Evolutionary conservation across 139 green algal species (phyloP), one percentile per base, ranked within the genome.

Genomic region (Coelastrella sp.): DNA sequence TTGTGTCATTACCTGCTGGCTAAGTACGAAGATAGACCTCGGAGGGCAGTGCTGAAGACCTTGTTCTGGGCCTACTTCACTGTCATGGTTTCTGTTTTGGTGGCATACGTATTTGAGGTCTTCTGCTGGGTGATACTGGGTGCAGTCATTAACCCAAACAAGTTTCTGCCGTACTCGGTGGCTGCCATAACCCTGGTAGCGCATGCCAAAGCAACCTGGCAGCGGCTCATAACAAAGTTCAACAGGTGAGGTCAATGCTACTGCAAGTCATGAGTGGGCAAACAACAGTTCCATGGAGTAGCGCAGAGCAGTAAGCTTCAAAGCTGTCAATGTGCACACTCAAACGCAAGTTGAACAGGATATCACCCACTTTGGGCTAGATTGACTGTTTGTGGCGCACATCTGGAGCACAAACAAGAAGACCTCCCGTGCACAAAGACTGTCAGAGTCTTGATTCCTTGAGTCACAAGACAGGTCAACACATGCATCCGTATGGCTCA

Each of bases 141-240:
- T 0, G 83, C 83, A 22, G 81, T 94, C 19, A 89, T 94, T 76
- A 93, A 94, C 75, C 92, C 92, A 24, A 92, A 92, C 90, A 92
- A 87, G 87, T 94, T 92, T 84, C 83, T 94, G 83, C 92, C 92
- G 17, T 94, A 94, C 78, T 78, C 17, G 8, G 92, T 93, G 22
- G 92, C 92, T 12, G 84, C 84, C 14, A 82, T 94, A 83, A 93
- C 92, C 3, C 76, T 94, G 74, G 56, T 94, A 60, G 75, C 66
- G 7, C 90, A 93, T 66, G 72, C 90, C 0, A 65, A 85, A 24
- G 66, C 89, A 49, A 93, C 87, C 0, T 92, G 88, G 60, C 57
- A 65, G n/a, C 22, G 81, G 19, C 81, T 86, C 6, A 74, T 86
- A 22, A 35, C 11, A 8, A 86, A 86, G 59, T 86, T 86, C 59